Conservation (phyloP, 2,329 filamentous ascomycete genomes). For the Rhynchosporium graminicola region DNA sequence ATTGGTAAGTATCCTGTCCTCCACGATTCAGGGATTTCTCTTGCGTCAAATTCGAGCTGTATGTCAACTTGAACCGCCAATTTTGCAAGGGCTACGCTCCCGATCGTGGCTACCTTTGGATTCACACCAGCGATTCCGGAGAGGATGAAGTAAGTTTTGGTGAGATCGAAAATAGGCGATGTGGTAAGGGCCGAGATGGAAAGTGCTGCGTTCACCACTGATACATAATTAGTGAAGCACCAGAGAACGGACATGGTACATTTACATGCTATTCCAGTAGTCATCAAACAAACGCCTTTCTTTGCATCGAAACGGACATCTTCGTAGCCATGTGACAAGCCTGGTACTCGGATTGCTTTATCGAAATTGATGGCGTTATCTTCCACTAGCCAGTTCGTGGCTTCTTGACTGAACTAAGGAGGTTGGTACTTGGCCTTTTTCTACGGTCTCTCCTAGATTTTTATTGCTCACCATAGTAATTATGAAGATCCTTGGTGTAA, state of each 20-base stretch:
- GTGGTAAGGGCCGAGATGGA: conserved; percentile 62
- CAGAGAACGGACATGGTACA: too few relatives aligned
- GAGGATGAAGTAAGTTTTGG: conserved; percentile 67
- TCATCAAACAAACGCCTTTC: conserved; percentile 2
- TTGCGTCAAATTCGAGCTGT: conserved; percentile 72
- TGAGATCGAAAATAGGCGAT: conserved; percentile 63
- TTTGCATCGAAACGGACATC: neutral
- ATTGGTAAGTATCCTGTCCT: conserved; percentile 66
- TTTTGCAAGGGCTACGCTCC: conserved; percentile 64
- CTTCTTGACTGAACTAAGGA: conserved; percentile 7
- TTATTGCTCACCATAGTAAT: conserved; percentile 1
- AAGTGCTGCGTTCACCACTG: conserved; percentile 63
- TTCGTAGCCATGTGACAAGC: conserved; percentile 6
- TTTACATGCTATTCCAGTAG: conserved; percentile 6
- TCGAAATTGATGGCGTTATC: neutral
- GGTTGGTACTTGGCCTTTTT: neutral
- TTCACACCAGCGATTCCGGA: conserved; percentile 74
- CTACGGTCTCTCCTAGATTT: too few relatives aligned
- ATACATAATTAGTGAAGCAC: neutral
- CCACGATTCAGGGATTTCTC: conserved; percentile 57
- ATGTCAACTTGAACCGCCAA: conserved; percentile 72
- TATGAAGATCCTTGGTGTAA: conserved; percentile 1
- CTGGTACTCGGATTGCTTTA: neutral
- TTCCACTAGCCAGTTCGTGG: neutral
- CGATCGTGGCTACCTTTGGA: conserved; percentile 64